phyloP scores from a whole-genome alignment of 345 rosid genomes.

The Cardamine occulta region DNA sequence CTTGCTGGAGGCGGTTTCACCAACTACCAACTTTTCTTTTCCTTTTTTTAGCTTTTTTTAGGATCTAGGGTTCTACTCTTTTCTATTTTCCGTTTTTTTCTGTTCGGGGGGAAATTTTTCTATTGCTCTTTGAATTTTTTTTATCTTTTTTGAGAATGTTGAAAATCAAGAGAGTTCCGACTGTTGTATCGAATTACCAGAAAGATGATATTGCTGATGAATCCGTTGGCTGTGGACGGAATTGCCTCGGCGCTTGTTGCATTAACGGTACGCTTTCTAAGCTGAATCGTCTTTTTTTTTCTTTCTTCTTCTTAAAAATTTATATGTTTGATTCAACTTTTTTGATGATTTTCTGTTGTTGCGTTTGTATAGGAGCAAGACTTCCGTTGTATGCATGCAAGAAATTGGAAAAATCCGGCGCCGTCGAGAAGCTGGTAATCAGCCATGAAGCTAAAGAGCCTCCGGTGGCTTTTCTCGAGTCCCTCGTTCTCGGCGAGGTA shows the following conservation, averaged over 20 bases:
- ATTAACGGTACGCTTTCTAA: constrained; percentile 58
- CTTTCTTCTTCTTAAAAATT: background rate
- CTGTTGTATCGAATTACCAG: constrained; percentile 95
- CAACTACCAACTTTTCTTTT: constrained; percentile 8
- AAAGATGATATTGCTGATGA: constrained; percentile 74
- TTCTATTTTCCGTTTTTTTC: background rate
- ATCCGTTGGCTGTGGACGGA: constrained; percentile 80
- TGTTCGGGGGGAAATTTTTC: constrained; percentile 14
- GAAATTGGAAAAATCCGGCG: constrained; percentile 48
- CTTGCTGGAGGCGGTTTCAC: constrained; percentile 95
- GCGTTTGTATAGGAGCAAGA: constrained; percentile 61
- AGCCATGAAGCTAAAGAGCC: constrained; percentile 49
- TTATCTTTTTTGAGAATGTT: constrained; percentile 33
- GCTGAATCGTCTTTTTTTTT: background rate
- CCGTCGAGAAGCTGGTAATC: constrained; percentile 19
- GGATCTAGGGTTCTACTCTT: constrained; percentile 5
- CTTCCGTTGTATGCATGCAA: constrained; percentile 86
- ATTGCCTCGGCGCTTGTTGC: constrained; percentile 87
- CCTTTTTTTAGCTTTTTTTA: constrained; percentile 18
- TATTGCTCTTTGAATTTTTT: constrained; percentile 13
- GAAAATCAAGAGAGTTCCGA: constrained; percentile 83
- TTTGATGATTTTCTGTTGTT: background rate
- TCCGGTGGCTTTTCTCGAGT: constrained; percentile 81
- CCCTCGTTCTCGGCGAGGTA: constrained; percentile 93
- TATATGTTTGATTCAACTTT: constrained; percentile 6